Evolutionary conservation across 2,329 filamentous ascomycete genomes (phyloP).

Genomic region (Botrytis aclada): DNA sequence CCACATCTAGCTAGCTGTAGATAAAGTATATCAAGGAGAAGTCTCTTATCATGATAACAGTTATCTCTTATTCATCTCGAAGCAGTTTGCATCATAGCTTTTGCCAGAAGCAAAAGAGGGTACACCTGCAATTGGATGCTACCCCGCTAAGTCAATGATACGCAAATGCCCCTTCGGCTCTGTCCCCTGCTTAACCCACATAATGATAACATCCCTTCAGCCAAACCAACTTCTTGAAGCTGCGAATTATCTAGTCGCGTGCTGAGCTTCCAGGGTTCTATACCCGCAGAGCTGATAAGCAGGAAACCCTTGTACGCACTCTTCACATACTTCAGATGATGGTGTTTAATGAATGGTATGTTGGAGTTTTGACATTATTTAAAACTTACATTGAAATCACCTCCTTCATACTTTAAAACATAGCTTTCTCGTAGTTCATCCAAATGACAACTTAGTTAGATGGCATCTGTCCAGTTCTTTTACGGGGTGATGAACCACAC

Average conservation of each 20-base stretch:
- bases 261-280: neutral
- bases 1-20: neutral
- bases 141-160: neutral
- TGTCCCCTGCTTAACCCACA: neutral
- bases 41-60: slow-evolving; percentile 7
- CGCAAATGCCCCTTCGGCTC: neutral
- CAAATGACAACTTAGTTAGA: neutral
- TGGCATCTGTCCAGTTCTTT: neutral
- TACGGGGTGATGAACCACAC: too few relatives aligned
- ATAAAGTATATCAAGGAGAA: neutral
- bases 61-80: neutral
- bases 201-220: neutral
- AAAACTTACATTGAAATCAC: neutral
- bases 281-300: neutral
- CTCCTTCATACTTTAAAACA: neutral
- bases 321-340: neutral
- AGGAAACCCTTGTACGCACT: neutral
- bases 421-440: neutral
- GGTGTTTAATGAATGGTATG: neutral
- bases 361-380: neutral
- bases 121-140: neutral
- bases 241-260: neutral
- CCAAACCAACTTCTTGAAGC: neutral
- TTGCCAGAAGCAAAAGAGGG: neutral
- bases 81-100: neutral